Conservation (phyloP, 768 basidiomycete species). For the Leccinellum luteum region DNA sequence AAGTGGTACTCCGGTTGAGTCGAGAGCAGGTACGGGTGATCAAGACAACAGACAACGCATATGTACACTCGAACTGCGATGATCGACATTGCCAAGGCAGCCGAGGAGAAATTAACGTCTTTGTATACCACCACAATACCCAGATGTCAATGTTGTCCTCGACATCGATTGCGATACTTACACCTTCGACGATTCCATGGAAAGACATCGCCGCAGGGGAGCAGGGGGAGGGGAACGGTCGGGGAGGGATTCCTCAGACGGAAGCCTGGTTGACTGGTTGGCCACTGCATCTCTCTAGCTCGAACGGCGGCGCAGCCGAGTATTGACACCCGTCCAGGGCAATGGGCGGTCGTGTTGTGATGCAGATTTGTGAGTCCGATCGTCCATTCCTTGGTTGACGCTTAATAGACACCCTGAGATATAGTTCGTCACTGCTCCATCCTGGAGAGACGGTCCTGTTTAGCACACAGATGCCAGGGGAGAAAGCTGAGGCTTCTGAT, state of each 20-base stretch:
- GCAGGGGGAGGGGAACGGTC: constrained; percentile 22
- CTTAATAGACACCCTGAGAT: background rate
- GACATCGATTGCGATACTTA: constrained; percentile 8
- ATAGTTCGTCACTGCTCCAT: constrained; percentile 37
- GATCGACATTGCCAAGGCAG: background rate
- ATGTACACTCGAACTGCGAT: background rate
- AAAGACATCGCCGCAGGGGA: constrained; percentile 16
- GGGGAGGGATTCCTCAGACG: constrained; percentile 47
- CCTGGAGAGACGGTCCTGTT: constrained; percentile 49
- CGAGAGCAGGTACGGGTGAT: background rate
- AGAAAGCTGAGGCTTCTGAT: constrained; percentile 53
- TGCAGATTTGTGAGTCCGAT: constrained; percentile 43
- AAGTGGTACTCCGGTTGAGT: background rate
- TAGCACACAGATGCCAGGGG: constrained; percentile 49
- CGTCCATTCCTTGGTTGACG: background rate
- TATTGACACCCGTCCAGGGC: constrained; percentile 53
- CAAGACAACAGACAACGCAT: background rate
- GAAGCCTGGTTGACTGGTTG: constrained; percentile 45
- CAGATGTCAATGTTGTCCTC: constrained; percentile 1
- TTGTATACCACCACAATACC: background rate
- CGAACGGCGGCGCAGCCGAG: constrained; percentile 52
- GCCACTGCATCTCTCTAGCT: constrained; percentile 34
- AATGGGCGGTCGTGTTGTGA: constrained; percentile 34
- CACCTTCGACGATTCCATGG: background rate
- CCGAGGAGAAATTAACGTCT: constrained; percentile 5